A percentile compares a stretch with the other conserved stretches of the same genome.
Evolutionary conservation across 768 basidiomycete species (phyloP).

Genomic region (Austroboletus eburneus): DNA sequence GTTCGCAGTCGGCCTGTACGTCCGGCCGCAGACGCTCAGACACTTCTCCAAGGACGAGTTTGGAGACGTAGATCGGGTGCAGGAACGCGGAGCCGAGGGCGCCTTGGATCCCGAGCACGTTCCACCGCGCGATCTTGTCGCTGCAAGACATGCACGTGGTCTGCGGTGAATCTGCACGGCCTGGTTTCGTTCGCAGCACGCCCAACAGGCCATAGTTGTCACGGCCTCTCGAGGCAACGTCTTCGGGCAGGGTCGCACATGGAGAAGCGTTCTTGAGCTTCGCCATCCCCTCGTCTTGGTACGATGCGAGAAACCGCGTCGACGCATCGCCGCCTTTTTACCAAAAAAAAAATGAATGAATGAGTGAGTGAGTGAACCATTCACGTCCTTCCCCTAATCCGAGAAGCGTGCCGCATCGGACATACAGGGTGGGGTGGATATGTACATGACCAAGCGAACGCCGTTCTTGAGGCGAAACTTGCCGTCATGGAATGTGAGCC

Average conservation of each 20-base stretch:
- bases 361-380: too few species aligned
- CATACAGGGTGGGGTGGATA: slow-evolving; percentile 66
- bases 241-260: slow-evolving; percentile 33
- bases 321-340: slow-evolving; percentile 89
- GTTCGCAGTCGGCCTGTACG: slow-evolving; percentile 58
- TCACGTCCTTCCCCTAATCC: too few species aligned
- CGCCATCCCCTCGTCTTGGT: slow-evolving; percentile 75
- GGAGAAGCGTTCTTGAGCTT: slow-evolving; percentile 51
- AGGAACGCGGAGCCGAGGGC: slow-evolving; percentile 58
- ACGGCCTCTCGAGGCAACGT: slow-evolving; percentile 62
- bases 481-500: slow-evolving; percentile 42
- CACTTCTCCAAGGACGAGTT: slow-evolving; percentile 74
- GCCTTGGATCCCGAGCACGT: slow-evolving; percentile 80
- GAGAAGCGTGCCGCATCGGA: too few species aligned
- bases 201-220: slow-evolving; percentile 73
- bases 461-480: slow-evolving; percentile 44
- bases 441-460: slow-evolving; percentile 63
- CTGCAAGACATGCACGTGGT: slow-evolving; percentile 90
- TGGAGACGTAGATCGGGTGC: slow-evolving; percentile 59
- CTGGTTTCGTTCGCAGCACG: slow-evolving; percentile 89
- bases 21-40: slow-evolving; percentile 33
- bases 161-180: slow-evolving; percentile 81
- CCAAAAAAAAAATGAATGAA: too few species aligned
- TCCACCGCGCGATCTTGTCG: slow-evolving; percentile 92
- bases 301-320: slow-evolving; percentile 66